Base-by-base conservation (phyloP, 208 protist species). In the Trypanosoma vivax region DNA sequence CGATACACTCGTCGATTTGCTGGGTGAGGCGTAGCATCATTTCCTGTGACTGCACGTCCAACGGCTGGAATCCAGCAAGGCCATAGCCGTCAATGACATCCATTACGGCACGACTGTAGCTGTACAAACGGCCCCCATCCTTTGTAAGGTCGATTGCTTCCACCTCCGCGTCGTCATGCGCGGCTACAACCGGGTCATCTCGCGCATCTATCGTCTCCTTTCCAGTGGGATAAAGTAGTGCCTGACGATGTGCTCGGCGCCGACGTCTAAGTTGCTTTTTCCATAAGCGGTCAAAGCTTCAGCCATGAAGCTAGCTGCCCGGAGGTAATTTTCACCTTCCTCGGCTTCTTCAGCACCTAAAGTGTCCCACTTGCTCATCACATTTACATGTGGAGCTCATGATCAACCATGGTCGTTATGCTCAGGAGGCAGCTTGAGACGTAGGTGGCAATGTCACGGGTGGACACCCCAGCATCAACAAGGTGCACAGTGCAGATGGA, bases 341-440 rank as follows among this genome's bases (percentile, higher is more conserved):
- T 82, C 79, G 52, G 97, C 83, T 23, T 76, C 83, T 21, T 69
- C 55, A 23, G 38, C 21, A 0, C 63, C 61, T n/a, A 93, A n/a
- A 6, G 68, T 81, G 54, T 99, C 97, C 66, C 98, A 96, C 65
- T 99, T 99, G 30, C 92, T 97, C 16, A 99, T 75, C 30, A 99
- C 77, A 71, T 99, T 99, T 1, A 98, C 60, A 50, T 98, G 96
- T n/a, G 96, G 94, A 97, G 59, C 60, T 96, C 90, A 37, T 98
- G 76, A 39, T 97, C 80, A 31, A 98, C 65, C 97, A 99, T 99
- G 14, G 88, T 96, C 1, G 85, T 88, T 4, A 99, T 77, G 9
- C 88, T 92, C 41, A 98, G 56, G 40, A 99, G 53, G 27, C 98
- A 83, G 30, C 89, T 85, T 11, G 94, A 96, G n/a, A 99, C 92